These are phyloP conservation scores for Furcasterigmium furcatum DNA, from an alignment of 2,329 filamentous ascomycete genomes.

Conservation along the genomic window DNA sequence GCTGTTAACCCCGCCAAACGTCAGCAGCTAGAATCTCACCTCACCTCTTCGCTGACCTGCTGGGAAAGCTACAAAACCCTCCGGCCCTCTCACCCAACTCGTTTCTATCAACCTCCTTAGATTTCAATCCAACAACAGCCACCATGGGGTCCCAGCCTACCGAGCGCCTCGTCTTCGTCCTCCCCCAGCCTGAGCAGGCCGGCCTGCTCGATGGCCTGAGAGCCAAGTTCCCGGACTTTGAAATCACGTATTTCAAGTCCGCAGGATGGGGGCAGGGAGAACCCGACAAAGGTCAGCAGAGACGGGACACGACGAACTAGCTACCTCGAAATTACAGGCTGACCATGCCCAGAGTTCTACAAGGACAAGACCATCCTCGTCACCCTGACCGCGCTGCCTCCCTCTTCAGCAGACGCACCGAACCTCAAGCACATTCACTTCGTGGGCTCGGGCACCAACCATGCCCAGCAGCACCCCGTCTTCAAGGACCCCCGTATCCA, in stretches of 20 bases:
- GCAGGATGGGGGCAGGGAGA: not conserved
- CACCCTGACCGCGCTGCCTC: conserved; percentile 1
- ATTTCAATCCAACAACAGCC: not conserved
- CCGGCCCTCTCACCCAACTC: no score
- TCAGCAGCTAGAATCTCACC: no score
- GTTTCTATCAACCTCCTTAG: no score
- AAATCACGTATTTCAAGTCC: not conserved
- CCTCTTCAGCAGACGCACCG: not conserved
- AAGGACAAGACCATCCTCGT: not conserved
- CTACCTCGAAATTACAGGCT: conserved; percentile 9
- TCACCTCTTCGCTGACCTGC: no score
- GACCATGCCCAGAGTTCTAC: not conserved
- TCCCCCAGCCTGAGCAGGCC: not conserved
- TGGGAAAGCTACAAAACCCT: no score
- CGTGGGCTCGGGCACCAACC: not conserved
- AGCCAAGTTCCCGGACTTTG: not conserved
- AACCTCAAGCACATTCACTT: conserved; percentile 1
- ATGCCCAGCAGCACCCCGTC: not conserved
- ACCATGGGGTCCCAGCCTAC: no score
- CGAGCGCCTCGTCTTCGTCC: not conserved
- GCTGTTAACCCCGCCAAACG: no score
- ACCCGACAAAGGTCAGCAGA: not conserved
- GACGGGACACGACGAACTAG: not conserved
- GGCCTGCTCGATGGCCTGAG: not conserved
- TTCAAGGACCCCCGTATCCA: not conserved